phyloP scores from a whole-genome alignment of 2,329 filamentous ascomycete species.

The Anthostomella pinea region DNA sequence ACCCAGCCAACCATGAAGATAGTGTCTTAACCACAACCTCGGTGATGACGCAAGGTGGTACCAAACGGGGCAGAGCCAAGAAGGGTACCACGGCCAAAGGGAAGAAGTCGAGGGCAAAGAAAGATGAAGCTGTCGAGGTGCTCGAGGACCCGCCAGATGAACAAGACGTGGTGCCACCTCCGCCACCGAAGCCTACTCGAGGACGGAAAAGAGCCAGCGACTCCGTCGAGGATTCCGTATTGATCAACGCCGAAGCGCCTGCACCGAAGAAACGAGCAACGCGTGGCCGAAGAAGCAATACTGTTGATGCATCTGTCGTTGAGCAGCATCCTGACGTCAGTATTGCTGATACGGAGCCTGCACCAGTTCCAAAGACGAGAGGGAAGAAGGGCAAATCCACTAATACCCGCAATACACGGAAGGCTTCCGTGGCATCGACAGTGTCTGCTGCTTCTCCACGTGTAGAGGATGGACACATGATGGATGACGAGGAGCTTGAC shows the following conservation, averaged over 20 bases:
- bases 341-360: constrained; percentile 34
- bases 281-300: constrained; percentile 47
- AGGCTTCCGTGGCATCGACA: constrained; percentile 49
- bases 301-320: constrained; percentile 37
- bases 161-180: constrained; percentile 29
- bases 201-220: constrained; percentile 65
- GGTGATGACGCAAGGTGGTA: constrained; percentile 54
- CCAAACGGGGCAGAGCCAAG: constrained; percentile 49
- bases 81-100: constrained; percentile 51
- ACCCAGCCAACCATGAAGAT: constrained; percentile 52
- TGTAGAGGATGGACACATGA: constrained; percentile 40
- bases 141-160: constrained; percentile 35
- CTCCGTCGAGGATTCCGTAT: constrained; percentile 48
- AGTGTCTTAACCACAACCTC: constrained; percentile 59
- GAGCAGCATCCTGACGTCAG: constrained; percentile 39
- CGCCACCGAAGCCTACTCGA: constrained; percentile 41
- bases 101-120: constrained; percentile 48
- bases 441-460: constrained; percentile 37
- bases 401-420: constrained; percentile 41
- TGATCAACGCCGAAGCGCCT: constrained; percentile 44
- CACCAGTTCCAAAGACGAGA: constrained; percentile 32
- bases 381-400: constrained; percentile 47
- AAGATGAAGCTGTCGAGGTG: constrained; percentile 51
- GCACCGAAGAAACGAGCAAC: constrained; percentile 59
- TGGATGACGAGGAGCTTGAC: constrained; percentile 64